Evolutionary conservation across 2,329 filamentous ascomycete genomes (phyloP).

Genomic region (Penicillium brasilianum): DNA sequence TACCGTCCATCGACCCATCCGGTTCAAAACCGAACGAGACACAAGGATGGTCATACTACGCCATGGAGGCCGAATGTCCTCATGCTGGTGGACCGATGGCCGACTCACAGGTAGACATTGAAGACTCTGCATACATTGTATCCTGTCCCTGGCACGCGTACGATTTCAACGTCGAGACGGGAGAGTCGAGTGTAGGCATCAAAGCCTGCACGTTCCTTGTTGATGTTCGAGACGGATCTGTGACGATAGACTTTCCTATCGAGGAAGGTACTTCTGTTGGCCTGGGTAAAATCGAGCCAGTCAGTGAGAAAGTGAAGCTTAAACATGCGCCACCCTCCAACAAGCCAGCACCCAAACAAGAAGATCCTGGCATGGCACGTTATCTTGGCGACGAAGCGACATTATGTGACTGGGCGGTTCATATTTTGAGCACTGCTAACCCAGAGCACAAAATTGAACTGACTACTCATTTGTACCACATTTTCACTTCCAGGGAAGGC

Average conservation of each 20-base stretch:
- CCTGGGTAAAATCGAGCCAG: constrained; percentile 45
- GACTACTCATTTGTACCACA: constrained; percentile 50
- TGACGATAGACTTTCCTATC: constrained; percentile 42
- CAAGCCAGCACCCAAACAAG: constrained; percentile 14
- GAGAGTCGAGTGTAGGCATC: constrained; percentile 55
- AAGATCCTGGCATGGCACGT: constrained; percentile 22
- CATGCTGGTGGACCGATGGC: constrained; percentile 55
- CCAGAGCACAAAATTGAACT: constrained; percentile 56
- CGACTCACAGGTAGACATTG: constrained; percentile 54
- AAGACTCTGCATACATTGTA: constrained; percentile 54
- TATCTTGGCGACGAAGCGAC: constrained; percentile 50
- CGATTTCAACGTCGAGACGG: constrained; percentile 57
- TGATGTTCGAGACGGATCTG: constrained; percentile 41
- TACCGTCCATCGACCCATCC: constrained; percentile 48
- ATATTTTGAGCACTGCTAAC: constrained; percentile 52
- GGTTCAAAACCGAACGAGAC: constrained; percentile 40
- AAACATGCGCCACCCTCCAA: constrained; percentile 40
- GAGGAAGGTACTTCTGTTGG: constrained; percentile 34
- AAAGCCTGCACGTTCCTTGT: constrained; percentile 55
- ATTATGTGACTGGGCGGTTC: constrained; percentile 55
- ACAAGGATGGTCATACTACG: constrained; percentile 53
- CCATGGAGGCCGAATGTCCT: constrained; percentile 56
- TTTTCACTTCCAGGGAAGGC: constrained; percentile 48
- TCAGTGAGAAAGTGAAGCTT: constrained; percentile 54
- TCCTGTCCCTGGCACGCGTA: constrained; percentile 58